A percentile compares a stretch with the other conserved stretches of the same genome.
Conservation (phyloP, 2,329 filamentous ascomycete genomes). For the Allantophomopsis lycopodina region DNA sequence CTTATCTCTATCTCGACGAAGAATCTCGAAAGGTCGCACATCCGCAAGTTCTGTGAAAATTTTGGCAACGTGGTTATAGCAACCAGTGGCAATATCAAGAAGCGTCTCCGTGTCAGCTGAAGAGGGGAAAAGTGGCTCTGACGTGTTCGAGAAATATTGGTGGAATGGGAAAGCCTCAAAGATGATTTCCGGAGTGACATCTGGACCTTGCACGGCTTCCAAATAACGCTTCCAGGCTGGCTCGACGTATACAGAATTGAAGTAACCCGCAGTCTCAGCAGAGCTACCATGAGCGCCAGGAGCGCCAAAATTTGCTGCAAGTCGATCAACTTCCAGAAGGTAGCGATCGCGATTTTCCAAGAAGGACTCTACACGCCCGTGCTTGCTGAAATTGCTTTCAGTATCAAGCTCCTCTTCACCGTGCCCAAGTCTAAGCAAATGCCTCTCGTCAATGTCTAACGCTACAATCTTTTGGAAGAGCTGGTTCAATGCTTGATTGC, state of each 20-base stretch:
- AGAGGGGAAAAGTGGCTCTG: constrained; percentile 68
- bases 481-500: constrained; percentile 95
- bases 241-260: constrained; percentile 81
- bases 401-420: constrained; percentile 90
- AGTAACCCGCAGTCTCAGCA: constrained; percentile 94
- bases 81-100: constrained; percentile 68
- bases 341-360: constrained; percentile 72
- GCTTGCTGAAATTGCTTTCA: constrained; percentile 80
- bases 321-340: constrained; percentile 70
- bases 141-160: constrained; percentile 73
- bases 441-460: constrained; percentile 87
- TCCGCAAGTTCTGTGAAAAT: constrained; percentile 89
- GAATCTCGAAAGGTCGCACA: constrained; percentile 87
- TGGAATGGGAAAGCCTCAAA: constrained; percentile 75
- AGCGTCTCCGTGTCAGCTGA: constrained; percentile 50
- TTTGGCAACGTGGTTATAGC: constrained; percentile 76
- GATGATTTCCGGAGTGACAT: constrained; percentile 45
- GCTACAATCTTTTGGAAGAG: constrained; percentile 97
- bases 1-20: constrained; percentile 80
- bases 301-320: constrained; percentile 73
- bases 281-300: constrained; percentile 92
- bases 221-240: constrained; percentile 82
- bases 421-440: constrained; percentile 82
- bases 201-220: constrained; percentile 43
- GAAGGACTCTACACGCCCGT: constrained; percentile 89